Evolutionary conservation across 208 protist genomes (phyloP).

Genomic region (Leishmania gerbilli): DNA sequence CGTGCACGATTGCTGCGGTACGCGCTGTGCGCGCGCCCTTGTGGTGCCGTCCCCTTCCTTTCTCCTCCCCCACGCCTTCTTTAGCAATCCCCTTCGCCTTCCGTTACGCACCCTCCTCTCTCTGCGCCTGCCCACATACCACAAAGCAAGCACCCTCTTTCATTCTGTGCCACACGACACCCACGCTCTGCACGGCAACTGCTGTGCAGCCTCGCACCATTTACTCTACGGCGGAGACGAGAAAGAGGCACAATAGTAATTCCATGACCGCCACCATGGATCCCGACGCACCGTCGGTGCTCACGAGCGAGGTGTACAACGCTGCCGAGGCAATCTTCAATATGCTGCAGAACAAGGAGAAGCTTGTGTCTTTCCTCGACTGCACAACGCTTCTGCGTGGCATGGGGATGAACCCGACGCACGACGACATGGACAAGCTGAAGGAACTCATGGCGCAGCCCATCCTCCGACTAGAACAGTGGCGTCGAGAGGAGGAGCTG

Average conservation of each 20-base stretch:
- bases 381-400: conserved; percentile 88
- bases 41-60: neutral
- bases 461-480: conserved; percentile 77
- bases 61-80: neutral
- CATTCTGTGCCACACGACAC: neutral
- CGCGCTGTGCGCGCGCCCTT: neutral
- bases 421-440: conserved; percentile 81
- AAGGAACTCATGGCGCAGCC: conserved; percentile 78
- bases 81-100: neutral
- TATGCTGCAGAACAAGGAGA: conserved; percentile 87
- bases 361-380: conserved; percentile 89
- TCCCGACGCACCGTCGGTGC: conserved; percentile 53
- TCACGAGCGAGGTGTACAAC: conserved; percentile 92
- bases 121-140: neutral
- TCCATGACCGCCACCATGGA: conserved; percentile 8
- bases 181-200: neutral
- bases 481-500: conserved; percentile 85
- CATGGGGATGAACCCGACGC: conserved; percentile 92
- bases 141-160: neutral
- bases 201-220: neutral
- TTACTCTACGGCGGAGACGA: neutral
- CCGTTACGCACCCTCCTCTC: neutral
- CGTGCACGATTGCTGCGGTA: neutral
- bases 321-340: conserved; percentile 77
- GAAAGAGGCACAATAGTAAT: too few relatives aligned